These are phyloP conservation scores for Rhodotorula sp. DNA, from an alignment of 1,284 basidiomycete genomes.

Conservation along the genomic window DNA sequence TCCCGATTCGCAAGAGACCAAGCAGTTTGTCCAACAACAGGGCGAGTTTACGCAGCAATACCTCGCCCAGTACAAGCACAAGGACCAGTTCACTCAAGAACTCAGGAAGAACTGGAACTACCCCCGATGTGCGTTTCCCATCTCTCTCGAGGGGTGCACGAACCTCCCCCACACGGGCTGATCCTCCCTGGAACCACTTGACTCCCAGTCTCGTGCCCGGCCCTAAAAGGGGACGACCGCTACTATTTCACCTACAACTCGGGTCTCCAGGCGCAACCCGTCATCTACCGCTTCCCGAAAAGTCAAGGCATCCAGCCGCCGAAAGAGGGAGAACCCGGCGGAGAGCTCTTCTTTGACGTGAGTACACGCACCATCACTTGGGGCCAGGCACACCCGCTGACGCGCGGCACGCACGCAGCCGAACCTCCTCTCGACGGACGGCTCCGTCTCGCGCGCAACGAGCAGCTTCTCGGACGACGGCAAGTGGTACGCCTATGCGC, in stretches of 20 bases:
- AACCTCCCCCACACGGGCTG: not conserved
- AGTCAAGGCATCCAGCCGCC: constrained; percentile 58
- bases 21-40: constrained; percentile 64
- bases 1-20: constrained; percentile 58
- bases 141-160: not conserved
- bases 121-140: constrained; percentile 58
- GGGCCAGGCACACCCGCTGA: too few species aligned
- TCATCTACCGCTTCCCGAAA: constrained; percentile 66
- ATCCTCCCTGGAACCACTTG: not conserved
- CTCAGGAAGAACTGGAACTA: constrained; percentile 67
- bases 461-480: constrained; percentile 65
- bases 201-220: constrained; percentile 51
- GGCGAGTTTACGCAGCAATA: constrained; percentile 61
- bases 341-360: constrained; percentile 73
- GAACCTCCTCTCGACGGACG: constrained; percentile 68
- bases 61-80: constrained; percentile 62
- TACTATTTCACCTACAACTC: constrained; percentile 60
- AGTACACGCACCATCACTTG: too few species aligned
- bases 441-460: constrained; percentile 64
- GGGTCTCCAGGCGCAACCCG: constrained; percentile 49
- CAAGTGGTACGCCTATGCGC: constrained; percentile 69
- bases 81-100: constrained; percentile 59
- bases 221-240: constrained; percentile 61
- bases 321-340: constrained; percentile 52
- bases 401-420: constrained; percentile 57